Conservation (phyloP, 2,329 filamentous ascomycete species). For the Alternaria arborescens region DNA sequence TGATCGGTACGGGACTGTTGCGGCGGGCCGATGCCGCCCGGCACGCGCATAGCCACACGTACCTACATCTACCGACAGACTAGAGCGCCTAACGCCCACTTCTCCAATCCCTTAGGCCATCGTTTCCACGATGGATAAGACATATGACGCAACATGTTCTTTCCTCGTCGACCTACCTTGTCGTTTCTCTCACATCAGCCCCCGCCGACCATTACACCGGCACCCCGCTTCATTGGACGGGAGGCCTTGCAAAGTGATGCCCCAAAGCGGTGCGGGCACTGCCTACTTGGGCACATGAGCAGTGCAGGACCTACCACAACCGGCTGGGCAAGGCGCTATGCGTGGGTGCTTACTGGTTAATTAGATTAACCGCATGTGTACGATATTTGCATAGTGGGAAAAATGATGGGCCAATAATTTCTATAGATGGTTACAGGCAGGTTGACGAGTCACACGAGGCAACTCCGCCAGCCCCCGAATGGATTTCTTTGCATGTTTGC, state of each 20-base stretch:
- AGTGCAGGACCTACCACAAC: conserved; percentile 8
- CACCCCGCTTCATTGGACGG: conserved; percentile 6
- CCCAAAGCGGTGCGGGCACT: conserved; percentile 15
- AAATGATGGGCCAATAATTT: conserved; percentile 12
- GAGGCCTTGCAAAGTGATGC: background rate
- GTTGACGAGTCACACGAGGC: background rate
- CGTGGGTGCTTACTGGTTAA: conserved; percentile 12
- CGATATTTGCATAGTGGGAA: conserved; percentile 3
- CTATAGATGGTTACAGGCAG: conserved; percentile 1
- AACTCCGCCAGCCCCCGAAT: conserved; percentile 3
- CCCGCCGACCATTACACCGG: background rate
- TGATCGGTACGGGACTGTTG: conserved; percentile 2
- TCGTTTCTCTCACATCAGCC: background rate
- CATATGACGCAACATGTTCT: background rate
- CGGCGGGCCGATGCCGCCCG: conserved; percentile 4
- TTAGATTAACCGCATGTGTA: conserved; percentile 22
- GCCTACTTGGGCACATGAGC: conserved; percentile 17
- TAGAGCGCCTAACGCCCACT: background rate
- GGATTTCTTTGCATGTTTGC: background rate
- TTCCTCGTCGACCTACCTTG: background rate
- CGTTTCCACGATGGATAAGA: background rate
- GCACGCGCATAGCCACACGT: conserved; percentile 1
- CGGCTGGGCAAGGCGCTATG: conserved; percentile 16
- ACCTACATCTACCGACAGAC: conserved; percentile 1
- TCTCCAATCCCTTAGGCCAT: background rate